Conservation (phyloP, 331 rosid genomes). For the Pyracantha coccinea region DNA sequence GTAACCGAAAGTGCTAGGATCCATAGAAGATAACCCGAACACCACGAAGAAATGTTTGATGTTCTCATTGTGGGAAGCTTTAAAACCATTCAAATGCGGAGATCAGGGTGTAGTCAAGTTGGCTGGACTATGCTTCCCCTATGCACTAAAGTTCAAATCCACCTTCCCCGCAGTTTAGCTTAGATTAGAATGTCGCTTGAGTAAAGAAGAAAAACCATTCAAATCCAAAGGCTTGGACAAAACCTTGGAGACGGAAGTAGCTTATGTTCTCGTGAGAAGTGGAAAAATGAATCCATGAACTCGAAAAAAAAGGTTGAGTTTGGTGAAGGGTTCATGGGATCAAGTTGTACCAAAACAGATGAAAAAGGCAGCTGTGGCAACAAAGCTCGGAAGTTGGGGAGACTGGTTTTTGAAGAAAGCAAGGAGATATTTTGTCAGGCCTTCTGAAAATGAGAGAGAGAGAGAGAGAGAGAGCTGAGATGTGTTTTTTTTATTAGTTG, state of each 20-base stretch:
- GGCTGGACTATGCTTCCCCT: too few species aligned
- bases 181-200: too few species aligned
- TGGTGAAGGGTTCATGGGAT: background rate
- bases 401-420: constrained; percentile 38
- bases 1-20: constrained; percentile 21
- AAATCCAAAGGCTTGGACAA: background rate
- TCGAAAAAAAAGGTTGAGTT: background rate
- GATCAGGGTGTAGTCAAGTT: too few species aligned
- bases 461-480: background rate
- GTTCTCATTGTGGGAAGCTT: constrained; percentile 35
- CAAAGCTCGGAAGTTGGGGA: constrained; percentile 7
- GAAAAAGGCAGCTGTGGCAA: background rate
- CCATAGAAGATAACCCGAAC: constrained; percentile 30
- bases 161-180: too few species aligned
- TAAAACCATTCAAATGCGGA: too few species aligned
- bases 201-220: background rate
- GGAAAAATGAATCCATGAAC: background rate
- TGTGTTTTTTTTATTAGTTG: background rate
- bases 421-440: constrained; percentile 2
- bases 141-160: too few species aligned
- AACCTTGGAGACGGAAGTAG: too few species aligned
- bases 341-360: background rate
- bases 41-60: constrained; percentile 29
- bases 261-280: background rate
- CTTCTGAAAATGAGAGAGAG: background rate